Percentiles rank a stretch among this genome's conserved stretches.
Conservation (phyloP, 2,329 filamentous ascomycete species). For the Sordariomycetes sp. region DNA sequence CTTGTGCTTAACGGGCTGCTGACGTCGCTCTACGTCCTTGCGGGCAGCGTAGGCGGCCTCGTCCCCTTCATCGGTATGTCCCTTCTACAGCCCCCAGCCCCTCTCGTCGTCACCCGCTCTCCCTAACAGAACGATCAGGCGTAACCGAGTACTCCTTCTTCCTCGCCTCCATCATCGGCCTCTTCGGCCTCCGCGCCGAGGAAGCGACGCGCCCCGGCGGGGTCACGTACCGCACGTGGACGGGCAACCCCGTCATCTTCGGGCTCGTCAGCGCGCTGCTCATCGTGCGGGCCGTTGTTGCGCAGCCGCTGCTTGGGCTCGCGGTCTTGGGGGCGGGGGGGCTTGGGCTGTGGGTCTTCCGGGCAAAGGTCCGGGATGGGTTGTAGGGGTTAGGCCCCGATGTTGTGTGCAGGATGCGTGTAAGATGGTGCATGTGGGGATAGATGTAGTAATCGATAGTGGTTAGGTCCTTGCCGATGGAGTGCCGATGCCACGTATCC, state of each 20-base stretch:
- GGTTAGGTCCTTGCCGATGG: not conserved
- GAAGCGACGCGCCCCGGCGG: slow-evolving; percentile 82
- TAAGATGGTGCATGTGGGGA: not conserved
- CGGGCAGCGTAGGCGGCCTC: slow-evolving; percentile 83
- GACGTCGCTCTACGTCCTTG: slow-evolving; percentile 63
- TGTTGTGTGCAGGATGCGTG: not conserved
- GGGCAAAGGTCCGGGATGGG: slow-evolving; percentile 54
- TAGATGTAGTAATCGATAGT: not conserved
- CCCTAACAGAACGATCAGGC: slow-evolving; percentile 53
- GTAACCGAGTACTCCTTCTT: slow-evolving; percentile 97
- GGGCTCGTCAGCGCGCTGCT: slow-evolving; percentile 95
- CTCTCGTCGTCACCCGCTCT: slow-evolving; percentile 58
- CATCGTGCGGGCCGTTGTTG: slow-evolving; percentile 77
- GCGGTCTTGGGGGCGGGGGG: slow-evolving; percentile 77
- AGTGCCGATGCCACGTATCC: not conserved
- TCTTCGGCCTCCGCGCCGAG: slow-evolving; percentile 77
- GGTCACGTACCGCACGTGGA: slow-evolving; percentile 75
- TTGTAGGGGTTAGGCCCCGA: not conserved
- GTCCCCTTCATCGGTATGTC: slow-evolving; percentile 76
- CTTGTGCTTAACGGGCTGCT: slow-evolving; percentile 69
- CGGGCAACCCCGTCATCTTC: slow-evolving; percentile 92
- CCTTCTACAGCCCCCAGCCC: not conserved
- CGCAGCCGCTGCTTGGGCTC: slow-evolving; percentile 79
- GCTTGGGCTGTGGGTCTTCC: slow-evolving; percentile 77
- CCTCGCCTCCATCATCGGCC: slow-evolving; percentile 83